Percentiles rank a stretch among this genome's conserved stretches.
Conservation (phyloP, 179 eudicot species). For the Silene noctiflora region DNA sequence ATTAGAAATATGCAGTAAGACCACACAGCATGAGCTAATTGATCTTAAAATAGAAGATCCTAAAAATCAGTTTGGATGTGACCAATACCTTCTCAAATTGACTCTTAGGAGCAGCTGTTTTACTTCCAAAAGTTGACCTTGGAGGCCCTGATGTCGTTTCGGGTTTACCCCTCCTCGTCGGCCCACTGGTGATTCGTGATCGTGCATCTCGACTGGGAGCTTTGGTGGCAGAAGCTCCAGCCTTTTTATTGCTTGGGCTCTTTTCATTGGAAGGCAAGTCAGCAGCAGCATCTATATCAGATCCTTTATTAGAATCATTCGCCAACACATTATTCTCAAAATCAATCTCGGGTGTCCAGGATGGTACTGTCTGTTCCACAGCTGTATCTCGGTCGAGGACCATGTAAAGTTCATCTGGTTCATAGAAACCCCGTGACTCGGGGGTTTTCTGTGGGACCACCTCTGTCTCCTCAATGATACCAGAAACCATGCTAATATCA, state of each 20-base stretch:
- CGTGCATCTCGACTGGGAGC: slow-evolving; percentile 40
- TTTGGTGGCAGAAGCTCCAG: slow-evolving; percentile 36
- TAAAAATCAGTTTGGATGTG: not conserved
- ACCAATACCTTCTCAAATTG: slow-evolving; percentile 53
- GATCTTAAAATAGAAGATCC: not conserved
- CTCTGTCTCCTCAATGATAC: slow-evolving; percentile 37
- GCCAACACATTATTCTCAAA: slow-evolving; percentile 33
- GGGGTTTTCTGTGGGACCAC: slow-evolving; percentile 30
- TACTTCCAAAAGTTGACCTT: slow-evolving; percentile 48
- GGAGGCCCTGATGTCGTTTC: slow-evolving; percentile 39
- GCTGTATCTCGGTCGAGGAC: slow-evolving; percentile 55
- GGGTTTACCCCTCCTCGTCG: slow-evolving; percentile 49
- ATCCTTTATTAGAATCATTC: slow-evolving; percentile 27
- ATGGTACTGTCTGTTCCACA: slow-evolving; percentile 36
- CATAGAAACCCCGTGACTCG: slow-evolving; percentile 35
- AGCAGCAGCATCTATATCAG: slow-evolving; percentile 29
- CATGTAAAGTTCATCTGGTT: slow-evolving; percentile 71
- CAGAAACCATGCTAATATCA: slow-evolving; percentile 50
- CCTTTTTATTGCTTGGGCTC: slow-evolving; percentile 27
- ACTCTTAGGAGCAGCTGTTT: slow-evolving; percentile 39
- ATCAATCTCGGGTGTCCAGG: slow-evolving; percentile 71
- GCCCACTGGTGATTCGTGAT: slow-evolving; percentile 42
- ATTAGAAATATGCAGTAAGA: not conserved
- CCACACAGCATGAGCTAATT: not conserved
- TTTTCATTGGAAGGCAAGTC: slow-evolving; percentile 37